Evolutionary conservation across 257 asterid species (phyloP), one percentile per base, ranked within the genome.

Genomic region (Capsicum chinense): DNA sequence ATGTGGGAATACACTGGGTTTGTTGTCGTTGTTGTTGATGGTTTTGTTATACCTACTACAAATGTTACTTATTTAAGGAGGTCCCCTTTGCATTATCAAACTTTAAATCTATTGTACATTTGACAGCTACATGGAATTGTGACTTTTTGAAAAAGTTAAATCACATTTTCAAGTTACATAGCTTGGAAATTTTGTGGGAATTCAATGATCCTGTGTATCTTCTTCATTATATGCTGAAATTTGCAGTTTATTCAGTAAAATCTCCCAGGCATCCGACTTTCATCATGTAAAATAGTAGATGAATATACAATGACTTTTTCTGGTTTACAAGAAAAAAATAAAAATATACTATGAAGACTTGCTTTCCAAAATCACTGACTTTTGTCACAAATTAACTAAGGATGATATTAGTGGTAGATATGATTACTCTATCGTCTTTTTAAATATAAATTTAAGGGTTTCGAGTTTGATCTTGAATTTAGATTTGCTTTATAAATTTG

Each of bases 271-370:
- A 44, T 44, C 48, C 1, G 6, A 44, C 48, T 44, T 16, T 14
- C 81, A 76, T 52, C 50, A 52, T 26, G 48, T 6, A 35, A 26
- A 52, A 0, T 26, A 16, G 2, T 15, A 54, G 48, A 54, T 54
- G 9, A 16, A 54, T 14, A 52, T 54, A 26, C 81, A 78, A 54
- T 78, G 81, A 26, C 48, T 3, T 54, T 76, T 52, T 78, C 81
- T 78, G 54, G 81, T 17, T 76, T 21, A 21, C 3, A 33, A 21
- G 60, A 26, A 52, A 26, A 26, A 52, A 52, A 21, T 13, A 76
- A 21, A 47, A 76, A 52, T 0, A 13, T 17, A 26, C 63, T 50
- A 13, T 4, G 13, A 52, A 52, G 26, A 56, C 19, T 47, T 78
- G 11, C 50, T 54, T 14, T 74, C 5, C 42, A 54, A 15, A 78